phyloP scores from a whole-genome alignment of 1,284 basidiomycete species.

The Puccinia sorghi region DNA sequence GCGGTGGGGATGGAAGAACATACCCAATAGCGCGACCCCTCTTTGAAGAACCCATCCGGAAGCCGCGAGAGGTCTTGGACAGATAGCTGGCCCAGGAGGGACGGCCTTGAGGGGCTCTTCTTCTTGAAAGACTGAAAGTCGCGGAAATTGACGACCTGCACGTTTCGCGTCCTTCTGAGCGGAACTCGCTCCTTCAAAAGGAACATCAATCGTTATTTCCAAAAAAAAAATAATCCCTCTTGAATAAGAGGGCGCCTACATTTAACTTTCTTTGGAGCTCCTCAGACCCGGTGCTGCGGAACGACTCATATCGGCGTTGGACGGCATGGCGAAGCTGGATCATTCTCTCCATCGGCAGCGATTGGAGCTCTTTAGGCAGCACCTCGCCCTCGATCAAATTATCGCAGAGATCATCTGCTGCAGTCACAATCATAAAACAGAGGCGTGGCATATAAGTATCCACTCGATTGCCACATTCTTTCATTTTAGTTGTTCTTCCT shows the following conservation, averaged over 20 bases:
- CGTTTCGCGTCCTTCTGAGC: conserved; percentile 6
- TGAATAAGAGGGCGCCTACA: conserved; percentile 1
- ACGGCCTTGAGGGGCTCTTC: neutral
- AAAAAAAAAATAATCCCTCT: neutral
- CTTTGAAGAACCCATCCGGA: conserved; percentile 32
- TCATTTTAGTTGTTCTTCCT: no score
- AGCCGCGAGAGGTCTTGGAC: conserved; percentile 32
- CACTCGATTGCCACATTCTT: neutral
- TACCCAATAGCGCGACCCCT: conserved; percentile 41
- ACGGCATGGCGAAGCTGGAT: neutral
- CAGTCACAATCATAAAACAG: neutral
- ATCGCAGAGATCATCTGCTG: conserved; percentile 37
- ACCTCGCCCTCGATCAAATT: conserved; percentile 16
- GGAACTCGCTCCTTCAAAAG: conserved; percentile 1
- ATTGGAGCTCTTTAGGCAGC: neutral
- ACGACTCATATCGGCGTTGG: conserved; percentile 14
- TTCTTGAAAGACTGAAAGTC: conserved; percentile 24
- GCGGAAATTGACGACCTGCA: neutral
- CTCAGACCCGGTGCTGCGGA: neutral
- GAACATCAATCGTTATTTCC: no score
- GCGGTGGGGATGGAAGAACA: neutral
- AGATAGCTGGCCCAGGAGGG: conserved; percentile 4
- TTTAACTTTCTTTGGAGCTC: conserved; percentile 28
- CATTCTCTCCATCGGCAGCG: neutral
- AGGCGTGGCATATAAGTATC: neutral